Evolutionary conservation across 202 grass and related monocot species (phyloP), one percentile per base, ranked within the genome.

Genomic region (Setaria italica): DNA sequence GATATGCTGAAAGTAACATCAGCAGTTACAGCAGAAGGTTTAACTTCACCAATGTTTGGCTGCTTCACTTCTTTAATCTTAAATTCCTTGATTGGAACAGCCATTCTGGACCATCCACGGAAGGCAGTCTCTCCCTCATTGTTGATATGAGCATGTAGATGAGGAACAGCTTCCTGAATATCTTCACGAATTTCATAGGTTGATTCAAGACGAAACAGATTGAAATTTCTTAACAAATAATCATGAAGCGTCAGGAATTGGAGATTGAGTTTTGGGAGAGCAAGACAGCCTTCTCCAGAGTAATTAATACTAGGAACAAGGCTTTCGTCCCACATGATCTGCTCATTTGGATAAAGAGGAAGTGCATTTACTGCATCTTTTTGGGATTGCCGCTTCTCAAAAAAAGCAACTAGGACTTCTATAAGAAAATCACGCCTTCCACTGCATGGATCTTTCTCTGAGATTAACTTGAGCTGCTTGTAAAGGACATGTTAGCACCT

Each of bases 271-370:
- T 99, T 99, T 47, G 97, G 97, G 30, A 99, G 90, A 35, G 97
- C 97, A 82, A 99, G 92, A 80, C 97, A 99, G 35, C 97, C 97
- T 87, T 99, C 97, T 57, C 97, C 97, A 50, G 97, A 99, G 84
- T 99, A 99, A 86, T 99, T 99, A 62, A 99, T 99, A 86, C 93
- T 99, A 74, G 97, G 97, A 84, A 99, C 97, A 72, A 99, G 90
- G 86, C 93, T 96, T 79, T 99, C 97, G 55, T 99, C 97, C 97
- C 97, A 99, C 97, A 99, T 99, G 87, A 99, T 99, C 80, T 96
- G 97, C 85, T 99, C 97, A 50, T 99, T 99, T 56, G 94, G 97
- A 85, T 99, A 99, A 72, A 99, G 87, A 78, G 97, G 93, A 84
- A 99, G 90, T 67, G 97, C 91, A 79, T 99, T 99, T 85, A 99